A percentile compares a stretch with the other conserved stretches of the same genome.
These are phyloP conservation scores for Gelatoporia subvermispora DNA, from an alignment of 768 basidiomycete genomes.

Conservation along the genomic window DNA sequence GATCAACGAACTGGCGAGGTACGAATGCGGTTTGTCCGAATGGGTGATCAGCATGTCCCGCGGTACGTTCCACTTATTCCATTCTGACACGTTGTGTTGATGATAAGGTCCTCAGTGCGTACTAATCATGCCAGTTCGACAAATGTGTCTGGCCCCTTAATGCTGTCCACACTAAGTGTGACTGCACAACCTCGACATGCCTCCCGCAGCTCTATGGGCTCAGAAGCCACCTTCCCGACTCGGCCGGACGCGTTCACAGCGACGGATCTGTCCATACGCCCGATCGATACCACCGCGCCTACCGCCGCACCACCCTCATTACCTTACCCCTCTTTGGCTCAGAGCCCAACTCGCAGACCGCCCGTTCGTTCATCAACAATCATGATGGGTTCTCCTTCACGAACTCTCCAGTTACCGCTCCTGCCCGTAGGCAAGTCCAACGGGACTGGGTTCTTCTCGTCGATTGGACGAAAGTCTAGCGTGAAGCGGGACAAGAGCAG, in stretches of 20 bases:
- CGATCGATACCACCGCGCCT: conserved; percentile 46
- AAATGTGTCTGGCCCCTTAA: neutral
- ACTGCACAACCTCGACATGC: conserved; percentile 54
- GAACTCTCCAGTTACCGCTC: conserved; percentile 18
- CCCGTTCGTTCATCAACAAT: conserved; percentile 28
- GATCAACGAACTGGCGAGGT: conserved; percentile 74
- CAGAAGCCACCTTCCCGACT: conserved; percentile 74
- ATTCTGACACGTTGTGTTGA: neutral
- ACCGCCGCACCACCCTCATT: conserved; percentile 50
- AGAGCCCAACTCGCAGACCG: conserved; percentile 27
- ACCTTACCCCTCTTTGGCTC: conserved; percentile 71
- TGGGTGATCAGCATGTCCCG: conserved; percentile 61
- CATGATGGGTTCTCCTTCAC: conserved; percentile 30
- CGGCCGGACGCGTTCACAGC: conserved; percentile 76
- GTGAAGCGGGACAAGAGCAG: conserved; percentile 32
- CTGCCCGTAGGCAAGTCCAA: conserved; percentile 33
- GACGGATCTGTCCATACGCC: conserved; percentile 61
- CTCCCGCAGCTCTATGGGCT: conserved; percentile 66
- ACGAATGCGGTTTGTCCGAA: conserved; percentile 72
- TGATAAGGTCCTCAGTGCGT: neutral
- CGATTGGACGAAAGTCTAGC: conserved; percentile 69
- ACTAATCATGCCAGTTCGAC: conserved; percentile 3
- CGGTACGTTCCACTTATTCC: conserved; percentile 33
- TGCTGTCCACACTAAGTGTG: conserved; percentile 7
- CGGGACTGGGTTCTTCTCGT: conserved; percentile 63